Base-by-base conservation (phyloP, 331 rosid genomes). In the Quercus lobata region DNA sequence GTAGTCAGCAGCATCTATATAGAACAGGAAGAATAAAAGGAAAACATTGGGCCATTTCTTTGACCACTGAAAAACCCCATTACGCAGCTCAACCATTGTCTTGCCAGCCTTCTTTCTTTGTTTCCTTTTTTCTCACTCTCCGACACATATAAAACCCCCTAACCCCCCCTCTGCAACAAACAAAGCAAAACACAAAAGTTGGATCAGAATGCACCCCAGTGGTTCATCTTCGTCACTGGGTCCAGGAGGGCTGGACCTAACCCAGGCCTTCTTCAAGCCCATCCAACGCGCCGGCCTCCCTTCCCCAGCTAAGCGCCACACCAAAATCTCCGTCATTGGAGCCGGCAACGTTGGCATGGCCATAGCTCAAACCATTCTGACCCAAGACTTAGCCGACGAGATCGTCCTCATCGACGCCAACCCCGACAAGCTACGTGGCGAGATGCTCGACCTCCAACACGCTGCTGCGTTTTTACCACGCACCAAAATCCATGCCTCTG, bases 311-410 rank as follows among this genome's bases (percentile, higher is more conserved):
- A 91, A 90, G 8, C 90, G 91, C 75, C 89, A 84, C 84, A 83
- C 78, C 57, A 94, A 94, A 77, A 78, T 92, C 85, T 88, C 97
- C 18, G 95, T 92, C 69, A 75, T 94, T 22, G 98, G 97, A 0
- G 90, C 94, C 12, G 98, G 98, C 15, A 94, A 94, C 63, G 98
- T 94, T 16, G 98, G 98, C 35, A 94, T 94, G 98, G 98, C 98
- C 77, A 92, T 94, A 2, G 98, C 98, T 68, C 98, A 94, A 72
- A 94, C 97, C 79, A 94, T 92, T 76, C 94, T 94, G 71, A 92
- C 97, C 52, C 98, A 92, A 63, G 96, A 89, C 78, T 87, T 92
- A 7, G 65, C 82, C 34, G 98, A 91, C 54, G 98, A 92, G 78
- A 92, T 94, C 32, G 91, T 84, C 77, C 97, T 94, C 37, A 87